These are phyloP conservation scores for Boechera stricta DNA, from an alignment of 345 rosid genomes.

Conservation along the genomic window DNA sequence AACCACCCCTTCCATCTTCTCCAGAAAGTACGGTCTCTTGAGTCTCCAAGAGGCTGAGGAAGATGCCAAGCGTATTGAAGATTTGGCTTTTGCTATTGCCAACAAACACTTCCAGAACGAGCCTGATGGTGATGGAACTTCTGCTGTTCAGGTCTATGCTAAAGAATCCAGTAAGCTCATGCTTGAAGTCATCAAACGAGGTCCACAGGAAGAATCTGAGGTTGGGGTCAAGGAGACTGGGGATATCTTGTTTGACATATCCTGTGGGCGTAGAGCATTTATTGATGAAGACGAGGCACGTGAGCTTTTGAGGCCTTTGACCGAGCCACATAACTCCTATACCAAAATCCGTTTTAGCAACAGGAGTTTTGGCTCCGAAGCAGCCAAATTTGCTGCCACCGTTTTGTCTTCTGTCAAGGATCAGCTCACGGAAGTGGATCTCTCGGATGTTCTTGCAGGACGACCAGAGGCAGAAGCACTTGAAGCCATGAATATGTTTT, in stretches of 20 bases:
- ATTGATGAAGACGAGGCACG: slow-evolving; percentile 80
- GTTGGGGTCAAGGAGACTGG: slow-evolving; percentile 41
- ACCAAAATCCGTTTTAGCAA: slow-evolving; percentile 77
- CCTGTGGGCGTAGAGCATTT: slow-evolving; percentile 77
- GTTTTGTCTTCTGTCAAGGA: slow-evolving; percentile 69
- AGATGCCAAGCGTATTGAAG: slow-evolving; percentile 79
- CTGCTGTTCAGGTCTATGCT: slow-evolving; percentile 89
- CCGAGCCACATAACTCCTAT: slow-evolving; percentile 59
- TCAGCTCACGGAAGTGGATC: slow-evolving; percentile 78
- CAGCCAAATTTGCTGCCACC: slow-evolving; percentile 73
- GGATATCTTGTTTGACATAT: slow-evolving; percentile 66
- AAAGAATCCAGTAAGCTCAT: slow-evolving; percentile 86
- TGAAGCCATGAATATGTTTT: slow-evolving; percentile 77
- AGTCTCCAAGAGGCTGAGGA: slow-evolving; percentile 72
- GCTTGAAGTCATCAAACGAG: slow-evolving; percentile 81
- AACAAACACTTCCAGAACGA: slow-evolving; percentile 72
- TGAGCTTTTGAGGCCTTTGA: slow-evolving; percentile 64
- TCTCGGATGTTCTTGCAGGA: slow-evolving; percentile 91
- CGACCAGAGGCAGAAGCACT: slow-evolving; percentile 84
- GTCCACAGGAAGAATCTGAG: slow-evolving; percentile 55
- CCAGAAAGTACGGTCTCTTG: slow-evolving; percentile 77
- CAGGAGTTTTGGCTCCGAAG: slow-evolving; percentile 83
- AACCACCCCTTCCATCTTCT: slow-evolving; percentile 71
- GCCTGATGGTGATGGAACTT: slow-evolving; percentile 91
- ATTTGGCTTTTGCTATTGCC: slow-evolving; percentile 65